Evolutionary conservation across 2,329 filamentous ascomycete species (phyloP), one percentile per base, ranked within the genome.

Genomic region (Pseudogymnoascus sp.): DNA sequence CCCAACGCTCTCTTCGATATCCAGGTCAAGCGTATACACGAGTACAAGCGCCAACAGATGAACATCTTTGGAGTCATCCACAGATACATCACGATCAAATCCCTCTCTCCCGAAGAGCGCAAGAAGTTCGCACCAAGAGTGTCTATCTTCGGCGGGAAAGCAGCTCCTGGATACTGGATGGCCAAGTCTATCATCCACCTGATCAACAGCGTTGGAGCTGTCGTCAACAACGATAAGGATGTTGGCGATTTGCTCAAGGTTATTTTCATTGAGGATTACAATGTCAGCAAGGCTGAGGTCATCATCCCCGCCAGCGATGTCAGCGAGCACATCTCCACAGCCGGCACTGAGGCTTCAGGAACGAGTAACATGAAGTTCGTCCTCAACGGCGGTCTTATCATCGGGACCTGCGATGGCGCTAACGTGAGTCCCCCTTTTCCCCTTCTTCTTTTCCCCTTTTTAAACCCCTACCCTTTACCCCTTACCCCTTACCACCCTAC

Each of bases 281-380:
- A 99, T 69, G 94, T 99, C 73, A 96, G 92, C 84, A 99, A 99
- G 81, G 94, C 94, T 2, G 94, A 99, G 78, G 92, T 97, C 72
- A 97, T 99, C 71, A 85, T 85, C 67, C 94, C 94, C 11, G 94
- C 94, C 11, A 96, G 91, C 18, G 94, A 99, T 71, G 88, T 99
- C 71, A 96, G 92, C 77, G 94, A 99, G 79, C 94, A 99, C 75
- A 99, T 99, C 72, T 97, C 94, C 2, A 99, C 94, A 23, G 94
- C 94, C 38, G 94, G 94, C 60, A 99, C 94, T 1, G 94, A 99
- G 82, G 85, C 85, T 18, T 87, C 84, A 67, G 93, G 93, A 66
- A 96, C 92, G 11, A 96, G 91, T 72, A 99, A 99, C 84, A 99
- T 99, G 94, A 99, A 99, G 77, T 99, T 99, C 75, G 94, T 97